Percentiles rank a stretch among this genome's conserved stretches.
Conservation (phyloP, 176 grass and related monocot species). For the Bromus sterilis region DNA sequence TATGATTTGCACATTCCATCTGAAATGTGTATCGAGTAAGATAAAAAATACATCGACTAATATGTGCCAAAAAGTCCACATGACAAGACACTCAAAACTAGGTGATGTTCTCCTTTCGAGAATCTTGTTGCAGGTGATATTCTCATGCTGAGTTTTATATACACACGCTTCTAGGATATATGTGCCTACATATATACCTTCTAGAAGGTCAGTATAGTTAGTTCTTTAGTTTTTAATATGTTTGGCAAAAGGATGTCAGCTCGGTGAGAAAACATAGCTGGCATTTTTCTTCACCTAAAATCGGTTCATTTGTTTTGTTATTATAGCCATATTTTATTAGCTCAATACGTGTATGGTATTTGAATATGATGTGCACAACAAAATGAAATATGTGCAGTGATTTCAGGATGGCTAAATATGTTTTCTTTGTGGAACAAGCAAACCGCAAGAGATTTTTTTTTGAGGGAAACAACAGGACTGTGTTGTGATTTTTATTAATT, state of each 20-base stretch:
- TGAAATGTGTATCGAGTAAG: conserved; percentile 9
- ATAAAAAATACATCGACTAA: background rate
- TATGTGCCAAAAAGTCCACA: conserved; percentile 1
- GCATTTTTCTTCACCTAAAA: background rate
- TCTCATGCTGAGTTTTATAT: background rate
- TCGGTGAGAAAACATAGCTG: background rate
- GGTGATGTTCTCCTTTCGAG: background rate
- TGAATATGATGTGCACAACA: background rate
- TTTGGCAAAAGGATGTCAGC: background rate
- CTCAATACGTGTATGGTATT: background rate
- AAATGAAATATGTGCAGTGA: background rate
- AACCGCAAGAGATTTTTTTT: too few species aligned
- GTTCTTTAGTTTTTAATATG: background rate
- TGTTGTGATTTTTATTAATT: too few species aligned
- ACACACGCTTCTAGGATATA: background rate
- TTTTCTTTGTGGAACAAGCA: too few species aligned
- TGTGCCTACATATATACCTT: background rate
- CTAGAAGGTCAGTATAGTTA: conserved; percentile 10
- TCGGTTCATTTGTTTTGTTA: background rate
- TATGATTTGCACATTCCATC: conserved; percentile 14
- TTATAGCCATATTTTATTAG: too few species aligned
- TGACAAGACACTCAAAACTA: conserved; percentile 14
- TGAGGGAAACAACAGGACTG: too few species aligned
- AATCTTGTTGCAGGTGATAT: background rate
- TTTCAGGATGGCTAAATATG: background rate